phyloP scores from a whole-genome alignment of 345 rosid genomes.

The Eucalyptus tenuipes region DNA sequence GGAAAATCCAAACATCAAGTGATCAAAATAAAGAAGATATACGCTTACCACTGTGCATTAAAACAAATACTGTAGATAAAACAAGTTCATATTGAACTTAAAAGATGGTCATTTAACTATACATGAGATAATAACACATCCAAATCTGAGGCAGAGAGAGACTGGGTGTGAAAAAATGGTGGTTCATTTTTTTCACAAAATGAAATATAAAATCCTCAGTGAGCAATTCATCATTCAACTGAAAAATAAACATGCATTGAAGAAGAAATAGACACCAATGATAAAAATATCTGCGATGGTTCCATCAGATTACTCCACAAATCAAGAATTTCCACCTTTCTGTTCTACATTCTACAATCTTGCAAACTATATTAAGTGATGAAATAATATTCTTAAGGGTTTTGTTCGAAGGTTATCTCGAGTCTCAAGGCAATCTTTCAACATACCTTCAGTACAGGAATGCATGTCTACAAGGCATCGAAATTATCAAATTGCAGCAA shows the following conservation, averaged over 20 bases:
- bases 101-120: not conserved
- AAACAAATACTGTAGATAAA: not conserved
- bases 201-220: not conserved
- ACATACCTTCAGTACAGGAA: not conserved
- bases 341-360: not conserved
- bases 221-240: not conserved
- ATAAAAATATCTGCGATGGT: not conserved
- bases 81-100: not conserved
- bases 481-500: not conserved
- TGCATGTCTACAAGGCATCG: not conserved
- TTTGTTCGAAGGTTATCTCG: not conserved
- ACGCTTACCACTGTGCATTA: not conserved
- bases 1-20: not conserved
- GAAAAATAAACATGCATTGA: not conserved
- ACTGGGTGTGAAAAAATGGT: not conserved
- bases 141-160: not conserved
- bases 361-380: not conserved
- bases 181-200: not conserved
- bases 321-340: not conserved
- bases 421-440: not conserved
- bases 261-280: not conserved
- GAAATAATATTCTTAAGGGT: not conserved
- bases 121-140: not conserved
- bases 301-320: not conserved
- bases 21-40: not conserved